phyloP scores from a whole-genome alignment of 169 alveolate species.

The Toxoplasma gondii region DNA sequence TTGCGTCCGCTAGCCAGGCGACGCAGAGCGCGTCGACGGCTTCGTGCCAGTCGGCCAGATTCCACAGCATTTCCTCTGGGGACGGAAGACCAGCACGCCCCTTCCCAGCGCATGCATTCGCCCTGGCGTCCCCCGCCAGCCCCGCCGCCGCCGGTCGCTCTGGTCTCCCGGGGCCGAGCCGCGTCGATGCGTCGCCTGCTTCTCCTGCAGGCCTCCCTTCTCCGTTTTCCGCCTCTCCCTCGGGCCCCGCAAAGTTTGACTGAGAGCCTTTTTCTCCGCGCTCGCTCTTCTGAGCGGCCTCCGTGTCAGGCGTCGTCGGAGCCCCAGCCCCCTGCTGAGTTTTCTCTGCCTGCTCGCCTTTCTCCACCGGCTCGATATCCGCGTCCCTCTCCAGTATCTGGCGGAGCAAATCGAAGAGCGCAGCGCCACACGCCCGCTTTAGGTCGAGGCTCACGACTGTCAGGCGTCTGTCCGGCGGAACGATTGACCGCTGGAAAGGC shows the following conservation, averaged over 20 bases:
- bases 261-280: not conserved
- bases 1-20: slow-evolving; percentile 27
- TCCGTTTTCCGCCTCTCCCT: not conserved
- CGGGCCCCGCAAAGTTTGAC: too few relatives aligned
- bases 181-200: not conserved
- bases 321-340: not conserved
- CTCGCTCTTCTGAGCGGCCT: not conserved
- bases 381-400: not conserved
- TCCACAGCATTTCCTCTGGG: slow-evolving; percentile 31
- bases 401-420: not conserved
- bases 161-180: not conserved
- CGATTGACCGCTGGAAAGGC: not conserved
- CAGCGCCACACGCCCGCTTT: slow-evolving; percentile 3
- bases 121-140: not conserved
- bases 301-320: not conserved
- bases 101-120: not conserved
- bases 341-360: not conserved
- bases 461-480: not conserved
- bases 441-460: not conserved
- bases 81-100: not conserved
- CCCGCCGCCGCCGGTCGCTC: not conserved
- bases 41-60: not conserved
- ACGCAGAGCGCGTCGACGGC: slow-evolving; percentile 32
- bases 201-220: not conserved
- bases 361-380: not conserved